Evolutionary conservation across 2,329 filamentous ascomycete genomes (phyloP).

Genomic region (Phialophora tarda): DNA sequence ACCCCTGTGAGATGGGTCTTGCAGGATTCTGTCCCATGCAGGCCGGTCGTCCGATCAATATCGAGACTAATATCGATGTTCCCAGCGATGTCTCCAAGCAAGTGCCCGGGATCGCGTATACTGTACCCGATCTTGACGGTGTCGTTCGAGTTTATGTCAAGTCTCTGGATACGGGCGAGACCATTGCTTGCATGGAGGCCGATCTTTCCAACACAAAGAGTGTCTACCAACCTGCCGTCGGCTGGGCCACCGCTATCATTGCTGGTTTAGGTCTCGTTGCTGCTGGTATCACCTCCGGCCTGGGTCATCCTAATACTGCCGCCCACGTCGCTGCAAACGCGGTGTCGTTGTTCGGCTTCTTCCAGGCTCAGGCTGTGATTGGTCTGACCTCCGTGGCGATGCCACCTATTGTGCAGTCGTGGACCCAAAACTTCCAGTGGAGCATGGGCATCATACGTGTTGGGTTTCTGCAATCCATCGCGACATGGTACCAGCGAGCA

Average conservation of each 20-base stretch:
- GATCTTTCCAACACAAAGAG: slow-evolving; percentile 89
- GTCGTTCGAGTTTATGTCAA: slow-evolving; percentile 83
- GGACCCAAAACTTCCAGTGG: slow-evolving; percentile 99
- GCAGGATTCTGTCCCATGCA: slow-evolving; percentile 88
- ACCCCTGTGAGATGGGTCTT: slow-evolving; percentile 75
- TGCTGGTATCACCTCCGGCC: slow-evolving; percentile 84
- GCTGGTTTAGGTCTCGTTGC: slow-evolving; percentile 81
- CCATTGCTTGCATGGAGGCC: slow-evolving; percentile 85
- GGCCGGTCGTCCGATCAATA: slow-evolving; percentile 73
- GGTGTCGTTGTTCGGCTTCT: slow-evolving; percentile 90
- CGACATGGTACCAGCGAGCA: slow-evolving; percentile 93
- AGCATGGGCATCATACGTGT: slow-evolving; percentile 93
- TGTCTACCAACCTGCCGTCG: slow-evolving; percentile 84
- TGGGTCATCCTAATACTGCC: slow-evolving; percentile 91
- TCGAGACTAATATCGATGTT: slow-evolving; percentile 73
- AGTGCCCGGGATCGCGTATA: slow-evolving; percentile 86
- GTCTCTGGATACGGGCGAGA: slow-evolving; percentile 65
- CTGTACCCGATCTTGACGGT: slow-evolving; percentile 88
- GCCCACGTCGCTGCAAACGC: slow-evolving; percentile 94
- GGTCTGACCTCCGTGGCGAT: slow-evolving; percentile 81
- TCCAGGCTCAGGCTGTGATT: slow-evolving; percentile 91
- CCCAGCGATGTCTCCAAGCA: slow-evolving; percentile 61
- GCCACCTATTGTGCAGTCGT: slow-evolving; percentile 85
- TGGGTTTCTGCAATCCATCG: slow-evolving; percentile 83
- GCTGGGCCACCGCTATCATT: slow-evolving; percentile 87